Base-by-base conservation (phyloP, 768 basidiomycete species). In the Boletellus emodensis region DNA sequence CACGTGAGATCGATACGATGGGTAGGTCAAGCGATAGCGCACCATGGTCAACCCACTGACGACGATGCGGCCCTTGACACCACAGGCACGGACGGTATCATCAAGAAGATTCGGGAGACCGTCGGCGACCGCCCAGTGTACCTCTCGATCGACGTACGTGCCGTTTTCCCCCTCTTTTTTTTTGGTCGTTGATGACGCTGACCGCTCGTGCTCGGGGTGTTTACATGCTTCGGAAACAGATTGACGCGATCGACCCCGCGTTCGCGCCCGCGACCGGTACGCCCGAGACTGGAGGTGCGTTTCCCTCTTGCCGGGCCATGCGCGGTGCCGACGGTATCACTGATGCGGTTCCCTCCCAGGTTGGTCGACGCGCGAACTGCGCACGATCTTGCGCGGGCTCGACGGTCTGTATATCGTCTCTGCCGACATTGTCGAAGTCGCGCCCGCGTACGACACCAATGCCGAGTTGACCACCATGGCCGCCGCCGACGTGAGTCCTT, bases 191-290 rank as follows among this genome's bases (percentile, higher is more conserved):
- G 14, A 15, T 10, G 30, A 10, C 30, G 30, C 2, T 11, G 30
- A 30, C 30, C 0, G 1, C 1, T 30, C 11, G 11, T 9, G 30
- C 9, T n/a, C n/a, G n/a, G n/a, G 30, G 30, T 30, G 3, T 28
- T 3, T 30, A 3, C 6, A 4, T n/a, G 24, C 17, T 44, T 36
- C 32, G 30, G 34, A 24, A 46, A 30, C 30, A 86, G 84, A 87
- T 87, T 54, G 85, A 87, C 62, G 83, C 83, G 39, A 85, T 88
- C 54, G 88, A 90, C 66, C 89, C 88, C 17, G 83, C 82, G 14
- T 87, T 89, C 55, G 89, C 88, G 2, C 89, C 88, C 24, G 88
- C 87, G 1, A 89, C 89, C 0, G 89, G 89, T 4, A 91, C 90
- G 1, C 90, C 89, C 1, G 90, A 91, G 68, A 85, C 88, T 0